Percentiles rank a stretch among this genome's conserved stretches.
Evolutionary conservation across 129 eudicot genomes (phyloP).

Genomic region (Sambucus nigra): DNA sequence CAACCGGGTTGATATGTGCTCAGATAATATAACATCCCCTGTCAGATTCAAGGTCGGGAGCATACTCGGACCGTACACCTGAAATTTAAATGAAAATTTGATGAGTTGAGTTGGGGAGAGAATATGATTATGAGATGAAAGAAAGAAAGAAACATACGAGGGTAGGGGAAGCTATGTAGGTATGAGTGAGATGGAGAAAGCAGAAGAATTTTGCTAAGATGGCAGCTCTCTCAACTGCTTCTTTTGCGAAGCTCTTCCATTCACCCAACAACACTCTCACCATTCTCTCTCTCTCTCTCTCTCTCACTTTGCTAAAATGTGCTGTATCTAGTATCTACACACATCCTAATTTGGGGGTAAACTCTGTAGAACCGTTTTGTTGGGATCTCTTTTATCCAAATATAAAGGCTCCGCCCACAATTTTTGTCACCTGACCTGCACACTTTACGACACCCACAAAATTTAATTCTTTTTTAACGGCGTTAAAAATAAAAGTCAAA

Average conservation of each 20-base stretch:
- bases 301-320: too few relatives aligned
- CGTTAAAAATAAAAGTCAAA: too few relatives aligned
- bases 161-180: conserved; percentile 55
- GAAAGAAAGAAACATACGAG: conserved; percentile 36
- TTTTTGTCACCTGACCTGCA: too few relatives aligned
- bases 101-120: background rate
- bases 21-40: conserved; percentile 73
- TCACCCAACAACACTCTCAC: conserved; percentile 1
- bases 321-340: too few relatives aligned
- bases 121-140: background rate
- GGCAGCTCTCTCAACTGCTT: conserved; percentile 30
- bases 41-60: conserved; percentile 77
- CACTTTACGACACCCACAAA: too few relatives aligned
- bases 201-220: conserved; percentile 58
- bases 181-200: conserved; percentile 64
- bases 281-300: background rate
- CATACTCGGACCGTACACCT: conserved; percentile 94
- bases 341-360: too few relatives aligned
- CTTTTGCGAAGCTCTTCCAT: conserved; percentile 41
- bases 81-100: background rate
- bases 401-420: too few relatives aligned
- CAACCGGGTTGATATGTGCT: conserved; percentile 41
- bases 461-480: too few relatives aligned
- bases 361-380: too few relatives aligned
- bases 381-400: too few relatives aligned